Evolutionary conservation across 2,329 filamentous ascomycete genomes (phyloP), one percentile per base, ranked within the genome.

Genomic region (Ampelomyces quisqualis): DNA sequence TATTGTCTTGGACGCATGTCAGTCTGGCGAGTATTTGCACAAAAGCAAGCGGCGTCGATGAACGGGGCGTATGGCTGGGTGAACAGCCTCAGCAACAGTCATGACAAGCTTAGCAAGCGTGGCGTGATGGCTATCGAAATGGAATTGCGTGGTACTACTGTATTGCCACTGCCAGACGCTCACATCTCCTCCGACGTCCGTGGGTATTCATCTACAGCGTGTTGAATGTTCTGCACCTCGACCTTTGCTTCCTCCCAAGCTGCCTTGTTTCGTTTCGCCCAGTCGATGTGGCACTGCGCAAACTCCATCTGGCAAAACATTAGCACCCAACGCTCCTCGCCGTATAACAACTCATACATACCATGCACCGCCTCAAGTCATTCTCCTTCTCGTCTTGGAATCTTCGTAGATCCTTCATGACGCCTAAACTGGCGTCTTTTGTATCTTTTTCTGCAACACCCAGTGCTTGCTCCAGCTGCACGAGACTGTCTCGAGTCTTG

Each of bases 301-400:
- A 95, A 96, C 21, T 88, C 88, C 59, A 95, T 81, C 90, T 95
- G 57, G n/a, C 19, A 14, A 2, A 4, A 5, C 30, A 32, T 35
- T 9, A 39, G 38, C 49, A 48, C 40, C n/a, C 14, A 27, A 4
- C 28, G 20, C 13, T 18, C 17, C 15, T 11, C 13, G 4, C 10
- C 18, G 9, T 24, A 13, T 35, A 13, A n/a, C 21, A 28, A 23
- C 19, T 13, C 17, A n/a, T 40, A 38, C 86, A 73, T 74, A 96
- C 93, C 93, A 98, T 98, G 67, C 97, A 97, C 49, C 88, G 82
- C 62, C 84, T 85, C 60, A 98, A 69, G 66, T 98, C 93, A 35
- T 91, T 89, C 71, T 98, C 94, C 70, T 98, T 98, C 70, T 97
- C 90, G 44, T 77, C 77, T 70, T 98, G 94, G 70, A 98, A 98